These are phyloP conservation scores for Stephanodiscus triporus DNA, from an alignment of 108 stramenopile genomes.

Conservation along the genomic window DNA sequence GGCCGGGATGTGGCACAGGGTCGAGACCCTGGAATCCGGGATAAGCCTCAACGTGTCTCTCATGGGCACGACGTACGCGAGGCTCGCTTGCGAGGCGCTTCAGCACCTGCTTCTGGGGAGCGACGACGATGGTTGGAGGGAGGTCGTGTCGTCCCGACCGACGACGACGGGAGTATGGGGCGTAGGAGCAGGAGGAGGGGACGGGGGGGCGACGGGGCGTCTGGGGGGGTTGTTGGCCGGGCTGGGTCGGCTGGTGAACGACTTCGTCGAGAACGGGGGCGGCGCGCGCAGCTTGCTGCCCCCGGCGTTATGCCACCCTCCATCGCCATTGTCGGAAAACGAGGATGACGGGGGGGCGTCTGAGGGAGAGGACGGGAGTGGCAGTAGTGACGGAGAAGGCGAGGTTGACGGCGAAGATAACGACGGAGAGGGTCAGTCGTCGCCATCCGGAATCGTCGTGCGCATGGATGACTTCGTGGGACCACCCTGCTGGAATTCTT, in stretches of 20 bases:
- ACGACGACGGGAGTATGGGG: background rate
- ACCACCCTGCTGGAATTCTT: conserved; percentile 44
- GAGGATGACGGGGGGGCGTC: conserved; percentile 23
- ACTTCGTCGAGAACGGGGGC: conserved; percentile 44
- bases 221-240: conserved; percentile 56
- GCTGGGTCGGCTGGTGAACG: conserved; percentile 49
- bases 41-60: conserved; percentile 87
- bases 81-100: conserved; percentile 65
- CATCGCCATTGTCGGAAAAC: conserved; percentile 1
- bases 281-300: conserved; percentile 67
- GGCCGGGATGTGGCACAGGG: conserved; percentile 90
- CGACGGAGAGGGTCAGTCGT: background rate
- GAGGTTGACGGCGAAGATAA: conserved; percentile 13
- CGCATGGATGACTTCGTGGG: conserved; percentile 51
- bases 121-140: conserved; percentile 63
- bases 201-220: conserved; percentile 21
- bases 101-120: conserved; percentile 70
- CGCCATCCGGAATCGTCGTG: conserved; percentile 21
- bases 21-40: conserved; percentile 83
- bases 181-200: too few species aligned
- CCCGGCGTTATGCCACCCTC: conserved; percentile 60
- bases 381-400: conserved; percentile 19
- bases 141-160: conserved; percentile 47
- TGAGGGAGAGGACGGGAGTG: conserved; percentile 32
- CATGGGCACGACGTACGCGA: conserved; percentile 86